phyloP scores from a whole-genome alignment of 192 early-diverging fungal species.

The Coemansia sp. region DNA sequence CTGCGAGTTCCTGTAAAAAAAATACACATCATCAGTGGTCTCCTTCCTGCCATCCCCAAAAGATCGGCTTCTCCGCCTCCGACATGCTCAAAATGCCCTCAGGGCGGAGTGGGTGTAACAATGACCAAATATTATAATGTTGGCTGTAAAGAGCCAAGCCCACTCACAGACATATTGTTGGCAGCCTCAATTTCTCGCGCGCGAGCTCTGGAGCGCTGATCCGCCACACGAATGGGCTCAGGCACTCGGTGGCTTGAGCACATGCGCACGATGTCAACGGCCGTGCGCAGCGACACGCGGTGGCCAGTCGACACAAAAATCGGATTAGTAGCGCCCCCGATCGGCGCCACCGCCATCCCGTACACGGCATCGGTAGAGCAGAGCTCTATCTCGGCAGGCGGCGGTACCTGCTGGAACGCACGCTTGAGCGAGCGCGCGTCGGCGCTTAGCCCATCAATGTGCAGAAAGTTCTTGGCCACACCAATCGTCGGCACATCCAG shows the following conservation, averaged over 20 bases:
- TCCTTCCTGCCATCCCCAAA: neutral
- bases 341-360: slow-evolving; percentile 57
- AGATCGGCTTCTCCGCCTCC: slow-evolving; percentile 3
- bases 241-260: slow-evolving; percentile 72
- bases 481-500: slow-evolving; percentile 78
- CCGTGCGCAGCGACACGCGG: slow-evolving; percentile 63
- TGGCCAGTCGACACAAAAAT: slow-evolving; percentile 89
- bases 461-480: slow-evolving; percentile 86
- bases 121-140: too few species aligned
- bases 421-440: slow-evolving; percentile 58
- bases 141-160: neutral
- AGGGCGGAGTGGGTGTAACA: neutral
- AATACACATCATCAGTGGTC: neutral
- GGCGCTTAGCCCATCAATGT: slow-evolving; percentile 57
- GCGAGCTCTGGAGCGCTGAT: slow-evolving; percentile 46
- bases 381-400: slow-evolving; percentile 43
- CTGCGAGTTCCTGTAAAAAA: neutral
- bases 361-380: slow-evolving; percentile 45
- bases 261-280: slow-evolving; percentile 62
- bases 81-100: neutral
- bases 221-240: slow-evolving; percentile 90
- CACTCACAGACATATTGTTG: neutral
- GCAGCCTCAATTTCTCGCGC: slow-evolving; percentile 22
- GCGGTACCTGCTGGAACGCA: slow-evolving; percentile 29
- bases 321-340: slow-evolving; percentile 58